These are phyloP conservation scores for Aeschynomene evenia DNA, from an alignment of 306 rosid genomes.

Conservation along the genomic window DNA sequence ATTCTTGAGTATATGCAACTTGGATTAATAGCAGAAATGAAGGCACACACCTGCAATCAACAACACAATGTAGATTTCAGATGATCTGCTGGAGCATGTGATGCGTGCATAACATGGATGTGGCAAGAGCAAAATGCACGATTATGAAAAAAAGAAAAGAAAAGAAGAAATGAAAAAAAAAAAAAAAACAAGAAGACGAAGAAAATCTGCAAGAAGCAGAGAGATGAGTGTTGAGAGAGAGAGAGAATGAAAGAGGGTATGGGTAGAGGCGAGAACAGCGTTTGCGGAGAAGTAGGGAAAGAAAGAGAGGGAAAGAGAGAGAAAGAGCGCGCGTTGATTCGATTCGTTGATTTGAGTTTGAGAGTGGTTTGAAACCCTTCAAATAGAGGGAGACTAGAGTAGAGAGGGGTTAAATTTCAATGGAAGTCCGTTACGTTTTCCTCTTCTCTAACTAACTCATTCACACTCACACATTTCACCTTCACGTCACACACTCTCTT, in stretches of 20 bases:
- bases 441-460: neutral
- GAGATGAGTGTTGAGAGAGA: conserved; percentile 1
- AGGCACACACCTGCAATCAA: conserved; percentile 15
- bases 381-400: neutral
- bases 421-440: conserved; percentile 24
- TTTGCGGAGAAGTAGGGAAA: conserved; percentile 31
- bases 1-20: neutral
- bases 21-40: neutral
- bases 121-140: neutral
- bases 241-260: conserved; percentile 8
- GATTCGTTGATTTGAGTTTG: neutral
- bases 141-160: neutral
- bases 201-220: conserved; percentile 10
- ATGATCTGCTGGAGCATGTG: neutral
- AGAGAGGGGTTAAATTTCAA: neutral
- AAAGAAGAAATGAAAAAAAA: neutral
- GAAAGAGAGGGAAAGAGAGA: neutral
- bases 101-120: neutral
- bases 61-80: neutral
- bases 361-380: conserved; percentile 16
- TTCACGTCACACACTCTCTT: neutral
- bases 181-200: neutral
- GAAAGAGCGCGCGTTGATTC: neutral
- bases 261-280: conserved; percentile 38
- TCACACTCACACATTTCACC: neutral